Percentiles rank a stretch among this genome's conserved stretches.
Conservation (phyloP, 1,139 yeast species). For the Williopsis jadinii region DNA sequence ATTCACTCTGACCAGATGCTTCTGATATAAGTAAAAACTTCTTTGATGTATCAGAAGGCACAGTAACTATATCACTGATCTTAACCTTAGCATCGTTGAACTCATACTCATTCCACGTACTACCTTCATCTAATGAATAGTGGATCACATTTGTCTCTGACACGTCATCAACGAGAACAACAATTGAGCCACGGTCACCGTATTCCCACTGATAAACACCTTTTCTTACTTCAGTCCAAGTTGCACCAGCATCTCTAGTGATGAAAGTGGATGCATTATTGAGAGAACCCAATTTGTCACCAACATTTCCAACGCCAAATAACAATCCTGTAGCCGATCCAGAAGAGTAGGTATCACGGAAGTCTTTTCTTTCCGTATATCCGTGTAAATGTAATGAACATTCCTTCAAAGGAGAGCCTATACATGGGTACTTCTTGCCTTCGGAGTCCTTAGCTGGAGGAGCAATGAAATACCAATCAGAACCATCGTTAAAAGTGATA, state of each 20-base stretch:
- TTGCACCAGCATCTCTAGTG: conserved; percentile 80
- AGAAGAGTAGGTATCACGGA: conserved; percentile 81
- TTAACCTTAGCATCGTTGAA: conserved; percentile 53
- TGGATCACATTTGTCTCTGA: conserved; percentile 50
- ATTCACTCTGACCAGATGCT: conserved; percentile 30
- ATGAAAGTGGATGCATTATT: conserved; percentile 63
- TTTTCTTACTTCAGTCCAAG: conserved; percentile 75
- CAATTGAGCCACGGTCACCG: conserved; percentile 89
- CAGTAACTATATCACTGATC: conserved; percentile 75
- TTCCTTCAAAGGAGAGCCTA: conserved; percentile 40
- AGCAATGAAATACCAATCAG: conserved; percentile 65
- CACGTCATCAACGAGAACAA: conserved; percentile 59
- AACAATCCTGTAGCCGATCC: conserved; percentile 84
- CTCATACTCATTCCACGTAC: conserved; percentile 60
- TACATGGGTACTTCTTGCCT: conserved; percentile 52
- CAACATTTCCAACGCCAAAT: conserved; percentile 89
- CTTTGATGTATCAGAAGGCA: conserved; percentile 82
- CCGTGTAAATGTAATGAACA: conserved; percentile 90
- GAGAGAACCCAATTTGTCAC: conserved; percentile 45
- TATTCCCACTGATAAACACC: conserved; percentile 89
- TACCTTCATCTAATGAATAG: conserved; percentile 78
- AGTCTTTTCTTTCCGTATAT: conserved; percentile 78
- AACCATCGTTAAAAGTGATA: conserved; percentile 89
- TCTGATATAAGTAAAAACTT: conserved; percentile 54
- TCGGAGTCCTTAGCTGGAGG: conserved; percentile 66